phyloP scores from a whole-genome alignment of 495 filamentous ascomycete species.

The Xylaria bambusicola region DNA sequence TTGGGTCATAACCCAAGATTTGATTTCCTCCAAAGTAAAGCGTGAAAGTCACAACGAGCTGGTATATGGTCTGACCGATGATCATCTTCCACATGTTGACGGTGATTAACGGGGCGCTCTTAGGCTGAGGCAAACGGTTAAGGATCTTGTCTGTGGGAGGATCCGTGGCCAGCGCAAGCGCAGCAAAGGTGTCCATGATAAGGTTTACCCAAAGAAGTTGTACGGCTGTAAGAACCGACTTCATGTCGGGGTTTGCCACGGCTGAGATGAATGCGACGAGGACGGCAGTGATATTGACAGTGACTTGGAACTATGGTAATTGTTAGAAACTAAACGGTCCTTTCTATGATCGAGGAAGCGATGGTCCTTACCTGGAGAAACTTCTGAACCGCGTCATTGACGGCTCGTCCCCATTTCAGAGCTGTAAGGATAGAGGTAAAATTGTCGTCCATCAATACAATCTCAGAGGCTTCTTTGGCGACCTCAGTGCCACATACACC shows the following conservation, averaged over 20 bases:
- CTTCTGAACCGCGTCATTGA: slow-evolving; percentile 88
- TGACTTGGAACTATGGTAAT: slow-evolving; percentile 77
- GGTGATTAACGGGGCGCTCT: slow-evolving; percentile 75
- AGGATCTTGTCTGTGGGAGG: slow-evolving; percentile 70
- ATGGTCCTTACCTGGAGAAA: slow-evolving; percentile 67
- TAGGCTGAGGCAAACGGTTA: slow-evolving; percentile 73
- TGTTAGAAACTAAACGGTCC: slow-evolving; percentile 19
- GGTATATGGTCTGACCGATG: slow-evolving; percentile 79
- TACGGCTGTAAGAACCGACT: slow-evolving; percentile 79
- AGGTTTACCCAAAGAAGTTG: slow-evolving; percentile 91
- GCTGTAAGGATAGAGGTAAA: slow-evolving; percentile 89
- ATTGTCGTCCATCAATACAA: slow-evolving; percentile 92
- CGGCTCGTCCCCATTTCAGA: slow-evolving; percentile 83
- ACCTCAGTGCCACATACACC: slow-evolving; percentile 89
- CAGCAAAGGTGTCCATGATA: slow-evolving; percentile 95
- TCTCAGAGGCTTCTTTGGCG: slow-evolving; percentile 90
- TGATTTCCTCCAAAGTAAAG: slow-evolving; percentile 70
- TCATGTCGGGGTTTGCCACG: slow-evolving; percentile 62
- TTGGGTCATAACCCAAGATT: slow-evolving; percentile 60
- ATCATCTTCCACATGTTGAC: slow-evolving; percentile 95
- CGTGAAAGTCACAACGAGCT: slow-evolving; percentile 75
- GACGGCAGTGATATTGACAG: slow-evolving; percentile 88
- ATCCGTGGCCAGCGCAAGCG: slow-evolving; percentile 89
- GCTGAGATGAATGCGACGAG: slow-evolving; percentile 81
- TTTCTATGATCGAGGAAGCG: neutral